These are phyloP conservation scores for Zygosaccharomyces bisporus DNA, from an alignment of 805 yeast species.

Conservation along the genomic window DNA sequence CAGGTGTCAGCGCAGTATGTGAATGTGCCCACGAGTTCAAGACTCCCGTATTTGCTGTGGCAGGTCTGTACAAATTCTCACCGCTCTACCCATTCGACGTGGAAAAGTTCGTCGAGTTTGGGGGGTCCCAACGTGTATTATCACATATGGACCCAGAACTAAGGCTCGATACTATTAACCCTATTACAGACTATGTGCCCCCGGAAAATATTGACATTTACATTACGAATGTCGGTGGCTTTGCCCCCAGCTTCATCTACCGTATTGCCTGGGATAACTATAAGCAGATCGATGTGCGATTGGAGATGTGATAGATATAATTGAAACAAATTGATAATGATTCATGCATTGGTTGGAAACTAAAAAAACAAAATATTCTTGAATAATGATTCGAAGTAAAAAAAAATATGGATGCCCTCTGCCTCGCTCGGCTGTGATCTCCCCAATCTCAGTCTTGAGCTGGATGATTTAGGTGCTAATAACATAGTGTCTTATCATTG, in stretches of 20 bases:
- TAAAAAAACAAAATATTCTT: constrained; percentile 1
- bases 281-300: constrained; percentile 72
- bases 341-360: neutral
- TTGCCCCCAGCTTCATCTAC: constrained; percentile 92
- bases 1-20: constrained; percentile 90
- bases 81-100: constrained; percentile 90
- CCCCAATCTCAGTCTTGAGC: constrained; percentile 50
- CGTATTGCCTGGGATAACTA: constrained; percentile 94
- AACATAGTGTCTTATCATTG: constrained; percentile 34
- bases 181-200: constrained; percentile 82
- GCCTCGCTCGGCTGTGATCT: constrained; percentile 57
- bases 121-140: constrained; percentile 55
- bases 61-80: constrained; percentile 88
- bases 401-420: constrained; percentile 44
- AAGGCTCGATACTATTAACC: constrained; percentile 56
- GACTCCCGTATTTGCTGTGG: constrained; percentile 95
- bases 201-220: constrained; percentile 94
- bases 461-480: constrained; percentile 42
- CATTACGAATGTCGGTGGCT: constrained; percentile 94
- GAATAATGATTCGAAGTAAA: neutral
- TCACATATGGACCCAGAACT: constrained; percentile 62
- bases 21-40: constrained; percentile 93
- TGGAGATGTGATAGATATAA: constrained; percentile 31
- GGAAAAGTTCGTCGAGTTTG: constrained; percentile 81
- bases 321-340: constrained; percentile 6